phyloP scores from a whole-genome alignment of 2,329 filamentous ascomycete genomes.

The Alternaria gansuensis region DNA sequence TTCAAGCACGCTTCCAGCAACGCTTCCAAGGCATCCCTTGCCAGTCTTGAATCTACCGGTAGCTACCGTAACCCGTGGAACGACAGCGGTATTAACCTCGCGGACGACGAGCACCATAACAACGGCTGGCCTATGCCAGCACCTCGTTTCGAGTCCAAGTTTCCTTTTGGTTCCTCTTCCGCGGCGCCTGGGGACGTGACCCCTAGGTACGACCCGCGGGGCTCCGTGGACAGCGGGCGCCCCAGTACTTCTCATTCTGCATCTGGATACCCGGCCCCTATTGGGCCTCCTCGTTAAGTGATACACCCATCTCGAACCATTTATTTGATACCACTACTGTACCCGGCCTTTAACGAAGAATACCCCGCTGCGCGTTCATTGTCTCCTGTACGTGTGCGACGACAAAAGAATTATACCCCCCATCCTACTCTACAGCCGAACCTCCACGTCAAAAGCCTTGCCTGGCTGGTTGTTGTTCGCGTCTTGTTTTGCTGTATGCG shows the following conservation, averaged over 20 bases:
- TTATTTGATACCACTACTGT: slow-evolving; percentile 44
- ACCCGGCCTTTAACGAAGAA: slow-evolving; percentile 50
- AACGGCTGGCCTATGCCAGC: slow-evolving; percentile 53
- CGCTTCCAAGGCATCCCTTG: slow-evolving; percentile 93
- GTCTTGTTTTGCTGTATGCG: slow-evolving; percentile 31
- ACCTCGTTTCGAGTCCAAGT: slow-evolving; percentile 65
- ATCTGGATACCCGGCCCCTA: slow-evolving; percentile 94
- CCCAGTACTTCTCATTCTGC: slow-evolving; percentile 95
- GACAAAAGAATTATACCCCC: slow-evolving; percentile 56
- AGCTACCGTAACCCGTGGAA: slow-evolving; percentile 99
- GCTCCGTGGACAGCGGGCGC: slow-evolving; percentile 89
- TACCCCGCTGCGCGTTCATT: slow-evolving; percentile 45
- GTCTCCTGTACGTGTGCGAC: slow-evolving; percentile 44
- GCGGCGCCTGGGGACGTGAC: slow-evolving; percentile 77
- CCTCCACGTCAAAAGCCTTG: slow-evolving; percentile 46
- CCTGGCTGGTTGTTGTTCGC: slow-evolving; percentile 40
- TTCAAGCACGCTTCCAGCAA: slow-evolving; percentile 88
- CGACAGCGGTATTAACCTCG: slow-evolving; percentile 92
- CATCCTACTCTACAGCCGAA: slow-evolving; percentile 43
- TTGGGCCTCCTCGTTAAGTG: slow-evolving; percentile 86
- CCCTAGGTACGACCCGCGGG: slow-evolving; percentile 81
- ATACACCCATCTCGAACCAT: slow-evolving; percentile 45
- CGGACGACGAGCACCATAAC: slow-evolving; percentile 74
- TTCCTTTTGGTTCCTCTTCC: slow-evolving; percentile 65
- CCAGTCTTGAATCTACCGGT: slow-evolving; percentile 93